These are phyloP conservation scores for Cercophora sp. DNA, from an alignment of 495 filamentous ascomycete species.

Conservation along the genomic window DNA sequence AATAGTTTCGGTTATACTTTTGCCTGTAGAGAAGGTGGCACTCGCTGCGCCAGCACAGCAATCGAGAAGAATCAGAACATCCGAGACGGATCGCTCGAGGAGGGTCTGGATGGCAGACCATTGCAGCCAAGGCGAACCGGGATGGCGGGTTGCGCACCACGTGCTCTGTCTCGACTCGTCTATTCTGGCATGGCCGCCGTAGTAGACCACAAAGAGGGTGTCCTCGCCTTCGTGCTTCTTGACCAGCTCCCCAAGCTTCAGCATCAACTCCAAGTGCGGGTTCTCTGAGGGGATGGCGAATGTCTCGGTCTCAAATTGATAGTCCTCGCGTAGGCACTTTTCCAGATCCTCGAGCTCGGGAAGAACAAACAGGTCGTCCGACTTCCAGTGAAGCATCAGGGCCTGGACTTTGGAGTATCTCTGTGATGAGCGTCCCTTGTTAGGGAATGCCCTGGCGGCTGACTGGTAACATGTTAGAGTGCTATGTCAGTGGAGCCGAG, in stretches of 20 bases:
- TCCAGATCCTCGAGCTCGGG: slow-evolving; percentile 49
- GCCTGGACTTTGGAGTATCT: slow-evolving; percentile 50
- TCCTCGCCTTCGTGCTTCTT: slow-evolving; percentile 46
- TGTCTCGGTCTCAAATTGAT: slow-evolving; percentile 44
- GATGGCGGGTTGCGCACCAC: slow-evolving; percentile 44
- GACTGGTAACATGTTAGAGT: no score
- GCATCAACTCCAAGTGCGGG: slow-evolving; percentile 47
- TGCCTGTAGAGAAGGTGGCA: slow-evolving; percentile 44
- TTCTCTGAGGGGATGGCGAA: slow-evolving; percentile 50
- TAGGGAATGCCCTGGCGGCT: slow-evolving; percentile 48
- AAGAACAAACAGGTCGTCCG: slow-evolving; percentile 50
- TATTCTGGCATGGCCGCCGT: slow-evolving; percentile 51
- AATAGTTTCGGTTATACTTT: slow-evolving; percentile 50
- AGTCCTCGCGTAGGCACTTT: slow-evolving; percentile 45
- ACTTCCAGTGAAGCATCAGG: slow-evolving; percentile 52
- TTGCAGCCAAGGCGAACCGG: slow-evolving; percentile 43
- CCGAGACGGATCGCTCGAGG: slow-evolving; percentile 49
- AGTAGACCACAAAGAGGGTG: slow-evolving; percentile 51
- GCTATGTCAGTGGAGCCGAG: neutral
- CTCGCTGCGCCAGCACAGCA: slow-evolving; percentile 52
- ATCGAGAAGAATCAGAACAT: slow-evolving; percentile 51
- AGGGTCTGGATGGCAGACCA: slow-evolving; percentile 54
- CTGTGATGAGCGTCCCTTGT: slow-evolving; percentile 35
- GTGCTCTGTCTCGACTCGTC: slow-evolving; percentile 50
- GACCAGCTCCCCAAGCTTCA: slow-evolving; percentile 45